These are phyloP conservation scores for Nemophila menziesii DNA, from an alignment of 257 asterid genomes.

Conservation along the genomic window DNA sequence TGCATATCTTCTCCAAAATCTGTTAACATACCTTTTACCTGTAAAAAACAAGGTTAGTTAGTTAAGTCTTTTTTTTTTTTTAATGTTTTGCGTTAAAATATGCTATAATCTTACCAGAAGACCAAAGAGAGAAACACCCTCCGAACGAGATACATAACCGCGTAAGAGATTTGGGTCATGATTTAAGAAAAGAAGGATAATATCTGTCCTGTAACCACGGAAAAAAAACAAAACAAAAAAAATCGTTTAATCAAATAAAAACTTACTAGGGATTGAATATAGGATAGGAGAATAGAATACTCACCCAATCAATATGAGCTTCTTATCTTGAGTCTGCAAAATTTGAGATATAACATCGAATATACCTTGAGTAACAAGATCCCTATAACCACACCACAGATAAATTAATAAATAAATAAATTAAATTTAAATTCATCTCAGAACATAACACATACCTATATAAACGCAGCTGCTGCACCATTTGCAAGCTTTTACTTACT, in stretches of 20 bases:
- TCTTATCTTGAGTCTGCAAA: constrained; percentile 69
- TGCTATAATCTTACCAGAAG: constrained; percentile 55
- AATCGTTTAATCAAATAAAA: neutral
- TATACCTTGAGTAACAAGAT: constrained; percentile 81
- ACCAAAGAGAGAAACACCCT: constrained; percentile 63
- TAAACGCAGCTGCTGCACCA: constrained; percentile 82
- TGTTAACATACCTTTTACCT: constrained; percentile 84
- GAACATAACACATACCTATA: constrained; percentile 43
- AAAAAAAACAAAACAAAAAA: constrained; percentile 9
- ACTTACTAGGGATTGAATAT: constrained; percentile 5
- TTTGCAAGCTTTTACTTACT: constrained; percentile 86
- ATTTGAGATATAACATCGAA: constrained; percentile 68
- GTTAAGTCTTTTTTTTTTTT: neutral
- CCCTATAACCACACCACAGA: constrained; percentile 40
- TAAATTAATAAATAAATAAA: too few species aligned
- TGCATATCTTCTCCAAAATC: constrained; percentile 96
- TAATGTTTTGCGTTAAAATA: neutral
- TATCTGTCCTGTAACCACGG: constrained; percentile 85
- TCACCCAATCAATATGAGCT: constrained; percentile 93
- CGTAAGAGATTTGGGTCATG: constrained; percentile 83
- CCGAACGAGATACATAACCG: constrained; percentile 55
- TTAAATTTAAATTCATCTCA: neutral
- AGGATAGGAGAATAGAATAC: constrained; percentile 32
- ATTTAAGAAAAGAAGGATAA: constrained; percentile 70
- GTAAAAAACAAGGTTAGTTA: constrained; percentile 13